phyloP scores from a whole-genome alignment of 352 stramenopile genomes.

The Phytophthora cryptogea region DNA sequence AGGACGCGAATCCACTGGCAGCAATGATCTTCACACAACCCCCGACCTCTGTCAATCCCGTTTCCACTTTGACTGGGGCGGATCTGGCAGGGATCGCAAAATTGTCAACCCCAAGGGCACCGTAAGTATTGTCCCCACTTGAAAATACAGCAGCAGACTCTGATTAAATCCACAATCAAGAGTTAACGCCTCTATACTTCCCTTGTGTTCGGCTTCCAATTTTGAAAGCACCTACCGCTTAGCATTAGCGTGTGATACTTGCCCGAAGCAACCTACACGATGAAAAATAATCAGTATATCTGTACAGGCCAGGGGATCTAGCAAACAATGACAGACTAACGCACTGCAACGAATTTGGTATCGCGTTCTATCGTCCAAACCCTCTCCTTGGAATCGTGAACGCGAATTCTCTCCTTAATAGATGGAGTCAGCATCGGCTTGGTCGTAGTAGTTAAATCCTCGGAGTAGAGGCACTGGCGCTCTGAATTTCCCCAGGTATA shows the following conservation, averaged over 20 bases:
- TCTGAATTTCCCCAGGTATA: conserved; percentile 69
- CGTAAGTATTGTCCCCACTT: conserved; percentile 71
- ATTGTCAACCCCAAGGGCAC: conserved; percentile 42
- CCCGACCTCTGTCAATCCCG: conserved; percentile 16
- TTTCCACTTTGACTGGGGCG: conserved; percentile 42
- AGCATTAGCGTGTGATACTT: conserved; percentile 81
- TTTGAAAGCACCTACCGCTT: conserved; percentile 41
- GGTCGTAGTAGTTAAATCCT: conserved; percentile 3
- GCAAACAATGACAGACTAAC: neutral
- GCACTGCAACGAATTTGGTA: conserved; percentile 67
- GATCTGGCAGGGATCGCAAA: conserved; percentile 4
- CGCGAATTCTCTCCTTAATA: conserved; percentile 53
- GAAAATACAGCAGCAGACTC: conserved; percentile 72
- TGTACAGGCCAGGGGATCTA: neutral
- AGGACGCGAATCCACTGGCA: conserved; percentile 68
- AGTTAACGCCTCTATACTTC: neutral
- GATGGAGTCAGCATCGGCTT: conserved; percentile 43
- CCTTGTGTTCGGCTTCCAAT: neutral
- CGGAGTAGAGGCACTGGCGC: conserved; percentile 44
- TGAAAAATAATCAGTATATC: neutral
- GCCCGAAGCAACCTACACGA: conserved; percentile 58
- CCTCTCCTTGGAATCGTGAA: conserved; percentile 46
- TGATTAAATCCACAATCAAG: conserved; percentile 27
- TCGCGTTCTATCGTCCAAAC: conserved; percentile 55
- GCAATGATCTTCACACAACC: conserved; percentile 57